Base-by-base conservation (phyloP, 2,329 filamentous ascomycete species). In the Claviceps sp. region DNA sequence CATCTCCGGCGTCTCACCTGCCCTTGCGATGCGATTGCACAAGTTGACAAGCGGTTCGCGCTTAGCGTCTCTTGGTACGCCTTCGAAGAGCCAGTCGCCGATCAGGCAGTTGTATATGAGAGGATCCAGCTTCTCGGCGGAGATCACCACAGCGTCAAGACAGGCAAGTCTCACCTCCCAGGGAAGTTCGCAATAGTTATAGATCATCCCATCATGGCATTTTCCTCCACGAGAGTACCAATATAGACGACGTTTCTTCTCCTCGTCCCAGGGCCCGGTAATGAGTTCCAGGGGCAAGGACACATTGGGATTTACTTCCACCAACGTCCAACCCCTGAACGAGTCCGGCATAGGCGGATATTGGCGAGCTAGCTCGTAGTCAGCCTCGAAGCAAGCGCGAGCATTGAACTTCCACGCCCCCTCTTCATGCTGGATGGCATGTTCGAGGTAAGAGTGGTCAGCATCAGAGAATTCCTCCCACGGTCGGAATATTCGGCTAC, bases 141-240 rank as follows among this genome's bases (percentile, higher is more conserved):
- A 26, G 24, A 26, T 26, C 24, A 26, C 24, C 5, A 6, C 24
- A 26, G 24, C 5, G 24, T 26, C 5, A 26, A 26, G 24, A 26
- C 24, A 26, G 24, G 24, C 24, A 26, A 26, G 24, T 6, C 24
- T 26, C 24, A 6, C 24, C 24, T 26, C 24, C 24, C 24, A 26
- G 24, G 24, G 2, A 52, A 54, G n/a, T 26, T 26, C 26, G 26
- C 7, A 7, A 34, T 24, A 11, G 41, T 36, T 13, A 47, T 65
- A 61, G 11, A 22, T 22, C 52, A 14, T 53, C 56, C 1, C 61
- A 54, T 62, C 61, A 7, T 67, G 44, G 4, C 56, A 58, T 49
- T 67, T 62, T 14, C 72, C 71, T 6, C 64, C 68, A 38, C 69
- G 66, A 8, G 66, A 60, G 20, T 75, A 61, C 73, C 73, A 75